Percentiles rank a stretch among this genome's conserved stretches.
Evolutionary conservation across 2,329 filamentous ascomycete species (phyloP).

Genomic region (Botrytis fragariae): DNA sequence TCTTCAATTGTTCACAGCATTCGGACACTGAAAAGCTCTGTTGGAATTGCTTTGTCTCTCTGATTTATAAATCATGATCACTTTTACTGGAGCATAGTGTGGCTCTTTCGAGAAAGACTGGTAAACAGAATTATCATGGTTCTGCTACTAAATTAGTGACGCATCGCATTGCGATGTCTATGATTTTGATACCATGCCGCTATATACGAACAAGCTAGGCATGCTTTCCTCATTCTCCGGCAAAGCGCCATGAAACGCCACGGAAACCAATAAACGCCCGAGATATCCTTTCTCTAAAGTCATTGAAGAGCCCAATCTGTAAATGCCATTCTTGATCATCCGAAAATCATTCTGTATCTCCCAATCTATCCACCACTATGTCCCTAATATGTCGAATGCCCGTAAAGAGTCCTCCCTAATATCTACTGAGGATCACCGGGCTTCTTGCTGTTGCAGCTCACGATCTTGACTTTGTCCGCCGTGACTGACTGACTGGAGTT

Average conservation of each 20-base stretch:
- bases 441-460: conserved; percentile 92
- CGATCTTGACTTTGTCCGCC: conserved; percentile 96
- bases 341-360: neutral
- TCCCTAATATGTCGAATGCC: neutral
- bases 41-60: neutral
- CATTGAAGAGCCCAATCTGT: neutral
- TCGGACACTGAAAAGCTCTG: neutral
- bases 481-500: conserved; percentile 65
- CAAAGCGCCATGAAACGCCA: conserved; percentile 8
- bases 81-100: neutral
- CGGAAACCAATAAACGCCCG: conserved; percentile 2
- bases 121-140: neutral
- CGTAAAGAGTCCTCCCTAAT: neutral
- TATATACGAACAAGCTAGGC: neutral
- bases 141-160: conserved; percentile 6
- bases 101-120: neutral
- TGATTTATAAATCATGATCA: neutral
- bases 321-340: neutral
- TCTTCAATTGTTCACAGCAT: neutral
- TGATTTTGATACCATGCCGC: neutral
- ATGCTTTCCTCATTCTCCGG: conserved; percentile 1
- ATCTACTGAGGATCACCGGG: conserved; percentile 53
- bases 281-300: conserved; percentile 9
- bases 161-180: conserved; percentile 7
- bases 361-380: neutral